A percentile compares a stretch with the other conserved stretches of the same genome.
Evolutionary conservation across 208 protist genomes (phyloP).

Genomic region (Phytomonas sp.): DNA sequence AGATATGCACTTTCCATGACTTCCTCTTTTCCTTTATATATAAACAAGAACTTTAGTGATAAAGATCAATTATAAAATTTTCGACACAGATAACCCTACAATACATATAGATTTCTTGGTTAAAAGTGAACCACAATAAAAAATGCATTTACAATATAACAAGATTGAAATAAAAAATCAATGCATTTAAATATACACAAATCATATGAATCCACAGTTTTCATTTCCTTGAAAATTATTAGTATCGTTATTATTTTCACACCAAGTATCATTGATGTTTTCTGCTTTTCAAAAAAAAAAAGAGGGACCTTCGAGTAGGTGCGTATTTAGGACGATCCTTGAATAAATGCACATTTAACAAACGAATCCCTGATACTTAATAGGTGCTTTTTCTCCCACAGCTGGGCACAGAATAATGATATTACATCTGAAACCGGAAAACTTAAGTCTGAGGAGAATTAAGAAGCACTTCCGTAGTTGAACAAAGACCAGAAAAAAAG

Average conservation of each 20-base stretch:
- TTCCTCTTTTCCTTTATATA: slow-evolving; percentile 14
- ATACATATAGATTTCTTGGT: neutral
- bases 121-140: neutral
- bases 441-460: neutral
- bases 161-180: slow-evolving; percentile 4
- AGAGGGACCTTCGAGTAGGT: slow-evolving; percentile 3
- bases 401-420: neutral
- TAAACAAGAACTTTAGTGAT: slow-evolving; percentile 13
- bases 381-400: neutral
- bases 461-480: neutral
- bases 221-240: slow-evolving; percentile 2
- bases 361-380: neutral
- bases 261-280: slow-evolving; percentile 14
- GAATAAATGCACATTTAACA: neutral
- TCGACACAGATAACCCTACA: neutral
- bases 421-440: neutral
- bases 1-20: slow-evolving; percentile 83
- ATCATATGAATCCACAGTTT: neutral
- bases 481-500: neutral
- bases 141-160: slow-evolving; percentile 2
- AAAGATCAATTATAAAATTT: slow-evolving; percentile 1
- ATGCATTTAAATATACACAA: neutral
- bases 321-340: neutral
- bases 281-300: slow-evolving; percentile 9
- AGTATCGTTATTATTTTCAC: slow-evolving; percentile 9